Conservation (phyloP, 2,329 filamentous ascomycete species). For the Trichoderma aggressivum region DNA sequence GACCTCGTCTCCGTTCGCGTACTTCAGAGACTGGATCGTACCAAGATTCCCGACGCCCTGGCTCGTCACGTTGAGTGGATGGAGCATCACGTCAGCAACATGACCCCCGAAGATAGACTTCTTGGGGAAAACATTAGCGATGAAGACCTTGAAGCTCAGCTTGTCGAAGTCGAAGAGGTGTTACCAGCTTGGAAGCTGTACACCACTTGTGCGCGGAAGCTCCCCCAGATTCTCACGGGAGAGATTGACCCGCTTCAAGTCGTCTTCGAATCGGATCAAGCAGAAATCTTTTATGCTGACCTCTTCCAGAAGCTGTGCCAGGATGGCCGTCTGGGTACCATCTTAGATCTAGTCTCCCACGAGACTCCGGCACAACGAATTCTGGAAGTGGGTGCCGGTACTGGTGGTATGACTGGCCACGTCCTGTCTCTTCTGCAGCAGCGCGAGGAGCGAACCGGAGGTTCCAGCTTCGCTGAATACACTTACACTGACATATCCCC, state of each 20-base stretch:
- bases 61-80: slow-evolving; percentile 6
- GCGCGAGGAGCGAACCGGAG: slow-evolving; percentile 22
- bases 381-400: slow-evolving; percentile 41
- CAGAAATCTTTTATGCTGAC: slow-evolving; percentile 34
- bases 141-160: background rate
- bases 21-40: background rate
- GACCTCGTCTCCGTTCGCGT: background rate
- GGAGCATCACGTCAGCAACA: background rate
- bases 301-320: slow-evolving; percentile 29
- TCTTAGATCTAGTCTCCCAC: slow-evolving; percentile 25
- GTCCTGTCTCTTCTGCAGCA: slow-evolving; percentile 26
- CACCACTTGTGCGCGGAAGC: slow-evolving; percentile 15
- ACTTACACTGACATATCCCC: slow-evolving; percentile 41
- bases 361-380: slow-evolving; percentile 35
- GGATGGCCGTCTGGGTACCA: background rate
- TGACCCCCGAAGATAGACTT: background rate
- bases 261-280: slow-evolving; percentile 34
- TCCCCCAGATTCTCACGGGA: slow-evolving; percentile 32
- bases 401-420: slow-evolving; percentile 33
- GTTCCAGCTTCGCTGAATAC: slow-evolving; percentile 30
- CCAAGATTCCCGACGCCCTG: background rate
- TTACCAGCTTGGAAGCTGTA: background rate
- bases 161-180: background rate
- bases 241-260: slow-evolving; percentile 35
- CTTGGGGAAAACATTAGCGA: background rate